Evolutionary conservation across 306 rosid genomes (phyloP).

Genomic region (Cyamopsis tetragonoloba): DNA sequence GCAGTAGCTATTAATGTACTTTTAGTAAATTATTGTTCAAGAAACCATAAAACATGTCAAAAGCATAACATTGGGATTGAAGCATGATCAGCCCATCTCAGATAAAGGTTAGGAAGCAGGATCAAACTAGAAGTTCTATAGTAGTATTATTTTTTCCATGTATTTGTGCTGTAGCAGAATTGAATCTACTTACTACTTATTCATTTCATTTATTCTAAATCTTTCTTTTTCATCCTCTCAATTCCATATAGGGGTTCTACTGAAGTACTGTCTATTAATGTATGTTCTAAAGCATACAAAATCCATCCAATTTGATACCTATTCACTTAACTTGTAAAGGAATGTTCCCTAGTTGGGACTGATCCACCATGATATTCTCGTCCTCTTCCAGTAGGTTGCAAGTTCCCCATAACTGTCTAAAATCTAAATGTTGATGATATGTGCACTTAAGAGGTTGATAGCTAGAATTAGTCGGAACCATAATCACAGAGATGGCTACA

Average conservation of each 20-base stretch:
- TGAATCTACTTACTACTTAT: too few species aligned
- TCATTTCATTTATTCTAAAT: neutral
- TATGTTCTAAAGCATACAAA: constrained; percentile 8
- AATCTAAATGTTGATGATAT: neutral
- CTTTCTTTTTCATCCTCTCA: neutral
- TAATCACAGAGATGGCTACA: neutral
- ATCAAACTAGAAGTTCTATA: constrained; percentile 15
- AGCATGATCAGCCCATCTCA: constrained; percentile 5
- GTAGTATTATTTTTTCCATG: constrained; percentile 1
- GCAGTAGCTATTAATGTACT: neutral
- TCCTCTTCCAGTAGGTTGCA: neutral
- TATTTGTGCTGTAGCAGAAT: constrained; percentile 9
- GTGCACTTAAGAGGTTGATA: neutral
- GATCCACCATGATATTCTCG: neutral
- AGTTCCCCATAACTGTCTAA: neutral
- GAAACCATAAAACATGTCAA: constrained; percentile 22
- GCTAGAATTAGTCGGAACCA: neutral
- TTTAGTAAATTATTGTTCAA: constrained; percentile 13
- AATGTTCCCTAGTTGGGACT: neutral
- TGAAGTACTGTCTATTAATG: neutral
- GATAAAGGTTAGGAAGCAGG: constrained; percentile 20
- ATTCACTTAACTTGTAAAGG: neutral
- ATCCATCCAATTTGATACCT: neutral
- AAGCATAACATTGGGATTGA: constrained; percentile 39
- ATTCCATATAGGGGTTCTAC: neutral